phyloP scores from a whole-genome alignment of 139 green algal genomes.

The Chlorella sp. region DNA sequence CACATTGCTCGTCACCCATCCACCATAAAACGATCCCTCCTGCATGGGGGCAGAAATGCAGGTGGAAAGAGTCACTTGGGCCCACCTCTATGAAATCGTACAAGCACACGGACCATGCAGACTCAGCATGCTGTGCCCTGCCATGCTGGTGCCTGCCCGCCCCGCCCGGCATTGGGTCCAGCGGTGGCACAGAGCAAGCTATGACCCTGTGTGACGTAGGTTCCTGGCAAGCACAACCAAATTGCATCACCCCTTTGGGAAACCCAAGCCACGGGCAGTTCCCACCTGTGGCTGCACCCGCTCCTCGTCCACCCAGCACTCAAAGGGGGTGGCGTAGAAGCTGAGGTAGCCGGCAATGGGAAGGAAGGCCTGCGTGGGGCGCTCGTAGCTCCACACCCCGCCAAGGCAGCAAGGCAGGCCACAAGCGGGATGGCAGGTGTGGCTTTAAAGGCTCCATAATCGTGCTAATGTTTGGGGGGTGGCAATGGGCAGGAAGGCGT shows the following conservation, averaged over 20 bases:
- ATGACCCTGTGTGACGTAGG: no score
- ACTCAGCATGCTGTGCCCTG: not conserved
- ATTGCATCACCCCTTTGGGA: no score
- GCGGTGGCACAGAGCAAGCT: no score
- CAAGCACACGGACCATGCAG: not conserved
- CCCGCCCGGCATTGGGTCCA: not conserved
- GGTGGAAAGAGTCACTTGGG: not conserved
- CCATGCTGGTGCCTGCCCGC: not conserved
- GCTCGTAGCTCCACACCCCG: constrained; percentile 57
- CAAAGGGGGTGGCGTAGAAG: constrained; percentile 56
- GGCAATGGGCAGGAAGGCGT: no score
- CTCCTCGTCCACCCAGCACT: constrained; percentile 57
- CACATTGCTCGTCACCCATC: constrained; percentile 55
- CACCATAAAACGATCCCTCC: constrained; percentile 61
- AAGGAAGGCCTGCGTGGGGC: constrained; percentile 50
- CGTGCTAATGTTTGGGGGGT: no score
- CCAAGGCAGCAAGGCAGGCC: not conserved
- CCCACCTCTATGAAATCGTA: no score
- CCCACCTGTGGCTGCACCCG: constrained; percentile 36
- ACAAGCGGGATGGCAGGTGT: no score
- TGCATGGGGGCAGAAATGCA: constrained; percentile 9
- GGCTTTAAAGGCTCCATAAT: no score
- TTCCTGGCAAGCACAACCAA: no score
- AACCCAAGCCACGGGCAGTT: not conserved
- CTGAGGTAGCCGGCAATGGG: constrained; percentile 46